Conservation (phyloP, 441 rosid species). For the Corymbia citriodora region DNA sequence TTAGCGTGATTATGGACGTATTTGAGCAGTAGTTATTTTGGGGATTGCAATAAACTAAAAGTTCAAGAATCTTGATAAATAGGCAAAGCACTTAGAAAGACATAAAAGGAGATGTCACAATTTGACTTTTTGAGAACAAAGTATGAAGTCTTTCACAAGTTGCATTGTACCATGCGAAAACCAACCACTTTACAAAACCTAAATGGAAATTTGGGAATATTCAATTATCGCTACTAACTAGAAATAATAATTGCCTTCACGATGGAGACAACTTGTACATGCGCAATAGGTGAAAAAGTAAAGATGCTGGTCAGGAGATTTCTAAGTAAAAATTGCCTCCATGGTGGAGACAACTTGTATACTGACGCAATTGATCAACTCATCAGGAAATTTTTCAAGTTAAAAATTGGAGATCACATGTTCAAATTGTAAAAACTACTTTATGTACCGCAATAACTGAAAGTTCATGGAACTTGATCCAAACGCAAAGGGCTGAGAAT, state of each 20-base stretch:
- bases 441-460: too few species aligned
- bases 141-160: background rate
- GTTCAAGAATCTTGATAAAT: background rate
- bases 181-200: background rate
- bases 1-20: background rate
- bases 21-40: background rate
- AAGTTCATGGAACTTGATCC: too few species aligned
- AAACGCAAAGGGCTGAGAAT: too few species aligned
- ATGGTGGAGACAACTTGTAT: too few species aligned
- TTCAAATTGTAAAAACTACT: background rate
- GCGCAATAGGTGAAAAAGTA: too few species aligned
- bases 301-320: too few species aligned
- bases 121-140: background rate
- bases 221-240: rapidly evolving
- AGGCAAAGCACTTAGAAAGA: background rate
- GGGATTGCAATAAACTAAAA: background rate
- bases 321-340: too few species aligned
- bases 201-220: too few species aligned
- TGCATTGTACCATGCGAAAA: too few species aligned
- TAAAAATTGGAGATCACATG: too few species aligned
- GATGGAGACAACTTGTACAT: background rate
- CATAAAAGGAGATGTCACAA: background rate
- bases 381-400: too few species aligned
- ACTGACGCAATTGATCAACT: too few species aligned
- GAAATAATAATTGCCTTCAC: background rate